Percentiles rank a stretch among this genome's conserved stretches.
These are phyloP conservation scores for Whalleya microplaca DNA, from an alignment of 2,329 filamentous ascomycete species.

Conservation along the genomic window DNA sequence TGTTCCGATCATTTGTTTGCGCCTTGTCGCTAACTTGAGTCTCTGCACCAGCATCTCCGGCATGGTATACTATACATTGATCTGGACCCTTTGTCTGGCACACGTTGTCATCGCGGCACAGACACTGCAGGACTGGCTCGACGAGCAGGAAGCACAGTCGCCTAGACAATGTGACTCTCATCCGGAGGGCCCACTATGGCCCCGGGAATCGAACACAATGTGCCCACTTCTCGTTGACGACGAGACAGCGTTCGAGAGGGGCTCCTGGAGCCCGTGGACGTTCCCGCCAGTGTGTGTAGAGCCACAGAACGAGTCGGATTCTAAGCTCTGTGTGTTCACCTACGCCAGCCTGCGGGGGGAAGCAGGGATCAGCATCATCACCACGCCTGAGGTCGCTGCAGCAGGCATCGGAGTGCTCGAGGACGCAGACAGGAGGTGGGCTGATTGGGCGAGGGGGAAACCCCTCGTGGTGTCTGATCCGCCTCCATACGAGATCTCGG, in stretches of 20 bases:
- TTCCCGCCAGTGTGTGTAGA: conserved; percentile 21
- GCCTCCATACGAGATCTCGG: conserved; percentile 32
- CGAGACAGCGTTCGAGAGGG: conserved; percentile 14
- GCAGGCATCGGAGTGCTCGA: conserved; percentile 27
- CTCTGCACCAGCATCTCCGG: background rate
- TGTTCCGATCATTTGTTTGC: too few relatives aligned
- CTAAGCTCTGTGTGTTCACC: conserved; percentile 24
- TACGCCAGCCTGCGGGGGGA: conserved; percentile 20
- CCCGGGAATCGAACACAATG: background rate
- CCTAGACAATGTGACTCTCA: conserved; percentile 11
- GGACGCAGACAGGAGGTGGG: conserved; percentile 24
- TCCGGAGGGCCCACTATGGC: conserved; percentile 17
- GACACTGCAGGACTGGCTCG: conserved; percentile 15
- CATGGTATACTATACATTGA: conserved; percentile 10
- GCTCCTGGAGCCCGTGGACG: conserved; percentile 24
- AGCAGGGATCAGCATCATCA: conserved; percentile 19
- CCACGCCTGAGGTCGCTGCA: conserved; percentile 22
- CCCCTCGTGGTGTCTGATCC: conserved; percentile 11
- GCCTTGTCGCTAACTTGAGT: background rate
- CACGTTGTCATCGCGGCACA: background rate
- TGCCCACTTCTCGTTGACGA: conserved; percentile 23
- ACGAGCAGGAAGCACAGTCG: conserved; percentile 16
- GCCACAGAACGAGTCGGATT: conserved; percentile 2
- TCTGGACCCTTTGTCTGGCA: conserved; percentile 9
- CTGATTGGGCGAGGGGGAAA: conserved; percentile 13